Base-by-base conservation (phyloP, 148 eudicot species). In the Euryodendron excelsum region DNA sequence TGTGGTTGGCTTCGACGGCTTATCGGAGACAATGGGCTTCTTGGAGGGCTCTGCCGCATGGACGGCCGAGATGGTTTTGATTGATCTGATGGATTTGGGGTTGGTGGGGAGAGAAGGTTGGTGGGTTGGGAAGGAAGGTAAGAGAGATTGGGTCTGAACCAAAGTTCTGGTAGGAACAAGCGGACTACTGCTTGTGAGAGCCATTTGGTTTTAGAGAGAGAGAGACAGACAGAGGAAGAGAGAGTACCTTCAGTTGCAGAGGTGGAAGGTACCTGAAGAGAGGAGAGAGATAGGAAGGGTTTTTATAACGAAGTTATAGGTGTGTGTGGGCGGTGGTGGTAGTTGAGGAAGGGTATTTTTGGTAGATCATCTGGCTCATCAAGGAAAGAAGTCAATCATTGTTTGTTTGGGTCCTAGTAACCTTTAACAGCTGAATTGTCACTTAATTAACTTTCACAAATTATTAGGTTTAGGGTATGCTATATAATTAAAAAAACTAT, bases 21-120 rank as follows among this genome's bases (percentile, higher is more conserved):
- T 82, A 33, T 75, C 70, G 67, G 83, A 75, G 11, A 70, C 65
- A 74, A 81, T 86, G 71, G 85, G 87, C 48, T 76, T 85, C 72
- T 83, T 77, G 36, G 78, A 52, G 4, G 86, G 78, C 23, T 87
- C 87, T 25, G 83, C 13, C 8, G 90, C 41, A 62, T 88, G 85
- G 77, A 84, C 84, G 82, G 89, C 87, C 18, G 86, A 88, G 66
- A 87, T 87, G 64, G 84, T 73, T 25, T 47, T 75, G 58, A 77
- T 48, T 62, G 86, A 72, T 81, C 78, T 79, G 80, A 60, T 3
- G 56, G 69, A 33, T 63, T 77, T 76, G 44, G 76, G 58, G 41
- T 56, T 77, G 80, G 44, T 36, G 75, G 76, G 69, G 64, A 59
- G 45, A 69, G 59, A 50, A 60, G 78, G 82, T 69, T 74, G 83